A percentile compares a stretch with the other conserved stretches of the same genome.
phyloP scores from a whole-genome alignment of 768 basidiomycete species.

The Podaxis pistillaris region DNA sequence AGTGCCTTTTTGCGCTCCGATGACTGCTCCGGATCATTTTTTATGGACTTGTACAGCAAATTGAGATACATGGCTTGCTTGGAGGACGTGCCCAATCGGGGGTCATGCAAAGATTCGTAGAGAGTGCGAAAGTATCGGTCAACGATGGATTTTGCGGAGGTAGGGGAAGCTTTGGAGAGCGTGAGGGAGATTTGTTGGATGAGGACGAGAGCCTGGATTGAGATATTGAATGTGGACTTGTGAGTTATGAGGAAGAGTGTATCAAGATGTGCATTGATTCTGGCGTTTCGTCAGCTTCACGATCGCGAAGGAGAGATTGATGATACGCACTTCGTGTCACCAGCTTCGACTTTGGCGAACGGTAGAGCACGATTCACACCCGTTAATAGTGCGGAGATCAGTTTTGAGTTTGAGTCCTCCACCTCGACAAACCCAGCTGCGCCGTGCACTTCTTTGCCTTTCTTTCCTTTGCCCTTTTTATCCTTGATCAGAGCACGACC shows the following conservation, averaged over 20 bases:
- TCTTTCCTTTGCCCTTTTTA: slow-evolving; percentile 37
- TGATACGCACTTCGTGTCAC: slow-evolving; percentile 55
- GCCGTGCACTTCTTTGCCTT: slow-evolving; percentile 46
- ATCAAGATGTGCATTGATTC: slow-evolving; percentile 84
- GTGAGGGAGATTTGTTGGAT: slow-evolving; percentile 80
- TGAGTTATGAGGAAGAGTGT: slow-evolving; percentile 95
- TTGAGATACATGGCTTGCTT: slow-evolving; percentile 99
- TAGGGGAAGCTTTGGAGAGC: slow-evolving; percentile 36
- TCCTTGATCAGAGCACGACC: slow-evolving; percentile 14
- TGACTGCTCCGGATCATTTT: slow-evolving; percentile 47
- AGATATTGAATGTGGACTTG: slow-evolving; percentile 95
- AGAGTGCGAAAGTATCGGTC: slow-evolving; percentile 80
- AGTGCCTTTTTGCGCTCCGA: slow-evolving; percentile 74
- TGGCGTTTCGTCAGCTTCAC: slow-evolving; percentile 25
- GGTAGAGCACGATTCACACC: slow-evolving; percentile 95
- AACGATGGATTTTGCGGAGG: slow-evolving; percentile 45
- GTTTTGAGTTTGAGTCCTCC: slow-evolving; percentile 75
- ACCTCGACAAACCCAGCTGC: slow-evolving; percentile 72
- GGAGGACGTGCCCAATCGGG: slow-evolving; percentile 73
- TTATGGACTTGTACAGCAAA: slow-evolving; percentile 86
- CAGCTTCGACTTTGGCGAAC: slow-evolving; percentile 79
- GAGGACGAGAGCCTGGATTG: slow-evolving; percentile 86
- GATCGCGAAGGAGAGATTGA: background rate
- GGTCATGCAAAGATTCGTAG: slow-evolving; percentile 87
- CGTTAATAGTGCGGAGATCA: slow-evolving; percentile 88